A percentile compares a stretch with the other conserved stretches of the same genome.
These are phyloP conservation scores for Immersiella caudata DNA, from an alignment of 495 filamentous ascomycete genomes.

Conservation along the genomic window DNA sequence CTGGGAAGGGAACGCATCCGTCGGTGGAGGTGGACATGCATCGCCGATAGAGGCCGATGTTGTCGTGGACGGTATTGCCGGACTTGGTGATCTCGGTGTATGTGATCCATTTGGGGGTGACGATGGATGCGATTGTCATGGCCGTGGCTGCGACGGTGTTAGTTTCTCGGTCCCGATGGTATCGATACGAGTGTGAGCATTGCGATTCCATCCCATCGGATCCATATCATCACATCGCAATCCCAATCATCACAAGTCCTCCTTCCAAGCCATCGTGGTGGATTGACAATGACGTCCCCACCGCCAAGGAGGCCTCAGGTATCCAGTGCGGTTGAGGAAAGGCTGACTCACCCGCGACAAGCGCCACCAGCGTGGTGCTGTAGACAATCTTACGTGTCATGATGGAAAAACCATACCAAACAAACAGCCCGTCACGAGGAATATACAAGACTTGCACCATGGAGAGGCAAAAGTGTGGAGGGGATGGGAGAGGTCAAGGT, in stretches of 20 bases:
- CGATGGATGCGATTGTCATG: conserved; percentile 74
- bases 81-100: conserved; percentile 62
- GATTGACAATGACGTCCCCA: neutral
- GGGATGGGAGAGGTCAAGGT: neutral
- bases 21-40: conserved; percentile 59
- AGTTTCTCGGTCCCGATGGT: conserved; percentile 10
- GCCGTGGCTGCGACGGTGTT: conserved; percentile 63
- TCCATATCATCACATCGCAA: neutral
- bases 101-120: conserved; percentile 78
- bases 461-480: neutral
- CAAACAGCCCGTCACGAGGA: neutral
- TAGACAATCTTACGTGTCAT: conserved; percentile 62
- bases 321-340: neutral
- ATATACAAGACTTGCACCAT: neutral
- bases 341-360: conserved; percentile 60
- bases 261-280: neutral
- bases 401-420: conserved; percentile 17
- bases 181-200: neutral
- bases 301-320: neutral
- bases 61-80: conserved; percentile 61
- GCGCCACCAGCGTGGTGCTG: conserved; percentile 56
- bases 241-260: neutral
- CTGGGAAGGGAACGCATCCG: conserved; percentile 55
- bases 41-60: conserved; percentile 76
- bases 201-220: neutral